These are phyloP conservation scores for Sarocladium brachiariae DNA, from an alignment of 2,329 filamentous ascomycete genomes.

Conservation along the genomic window DNA sequence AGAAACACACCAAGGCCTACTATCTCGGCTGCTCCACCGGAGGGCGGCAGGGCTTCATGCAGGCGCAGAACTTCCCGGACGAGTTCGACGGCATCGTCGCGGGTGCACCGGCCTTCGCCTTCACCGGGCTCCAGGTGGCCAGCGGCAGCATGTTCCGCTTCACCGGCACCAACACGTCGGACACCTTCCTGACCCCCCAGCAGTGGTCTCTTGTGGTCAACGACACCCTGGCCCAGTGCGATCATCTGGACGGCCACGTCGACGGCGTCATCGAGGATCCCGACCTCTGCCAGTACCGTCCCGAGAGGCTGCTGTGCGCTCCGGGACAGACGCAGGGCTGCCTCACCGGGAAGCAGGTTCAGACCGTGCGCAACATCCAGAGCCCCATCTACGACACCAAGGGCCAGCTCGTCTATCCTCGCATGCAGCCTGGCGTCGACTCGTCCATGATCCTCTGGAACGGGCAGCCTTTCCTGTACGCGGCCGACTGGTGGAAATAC, in stretches of 20 bases:
- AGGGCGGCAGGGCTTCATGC: conserved; percentile 50
- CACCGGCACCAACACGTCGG: conserved; percentile 25
- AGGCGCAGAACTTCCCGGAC: conserved; percentile 43
- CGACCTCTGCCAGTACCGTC: conserved; percentile 7
- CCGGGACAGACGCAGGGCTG: not conserved
- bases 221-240: conserved; percentile 25
- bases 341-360: not conserved
- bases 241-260: not conserved
- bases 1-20: conserved; percentile 36
- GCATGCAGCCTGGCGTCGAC: conserved; percentile 41
- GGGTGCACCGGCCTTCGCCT: conserved; percentile 34
- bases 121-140: conserved; percentile 25
- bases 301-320: not conserved
- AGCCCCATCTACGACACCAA: not conserved
- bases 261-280: conserved; percentile 5
- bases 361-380: conserved; percentile 3
- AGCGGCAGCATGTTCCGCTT: conserved; percentile 37
- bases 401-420: conserved; percentile 27
- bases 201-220: conserved; percentile 18
- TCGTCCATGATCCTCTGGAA: conserved; percentile 29
- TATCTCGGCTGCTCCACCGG: conserved; percentile 54
- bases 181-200: conserved; percentile 19
- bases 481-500: conserved; percentile 31
- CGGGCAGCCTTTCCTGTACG: conserved; percentile 21
- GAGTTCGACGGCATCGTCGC: conserved; percentile 54